Evolutionary conservation across 116 monocot genomes (phyloP).

Genomic region (Dioscorea cayenensis): DNA sequence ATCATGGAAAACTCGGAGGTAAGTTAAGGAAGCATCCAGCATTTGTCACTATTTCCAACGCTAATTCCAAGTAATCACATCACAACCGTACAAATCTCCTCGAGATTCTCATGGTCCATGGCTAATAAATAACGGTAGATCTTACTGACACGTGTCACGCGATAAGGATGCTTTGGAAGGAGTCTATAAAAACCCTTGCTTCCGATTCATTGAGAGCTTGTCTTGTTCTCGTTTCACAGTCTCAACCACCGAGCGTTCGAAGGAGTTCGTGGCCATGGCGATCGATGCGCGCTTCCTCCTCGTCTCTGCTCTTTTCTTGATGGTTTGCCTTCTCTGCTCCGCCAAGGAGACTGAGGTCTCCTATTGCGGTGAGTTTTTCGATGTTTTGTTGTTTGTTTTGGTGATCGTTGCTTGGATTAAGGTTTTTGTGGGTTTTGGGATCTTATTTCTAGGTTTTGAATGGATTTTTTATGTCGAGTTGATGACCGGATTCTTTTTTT

Average conservation of each 20-base stretch:
- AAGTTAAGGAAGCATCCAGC: too few species aligned
- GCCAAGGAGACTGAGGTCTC: neutral
- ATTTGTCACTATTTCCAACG: too few species aligned
- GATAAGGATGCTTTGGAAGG: neutral
- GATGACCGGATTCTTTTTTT: too few species aligned
- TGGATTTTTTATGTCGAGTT: neutral
- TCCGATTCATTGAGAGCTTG: too few species aligned
- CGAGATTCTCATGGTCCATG: neutral
- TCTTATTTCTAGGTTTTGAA: neutral
- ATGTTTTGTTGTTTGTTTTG: neutral
- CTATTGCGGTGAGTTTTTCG: conserved; percentile 6
- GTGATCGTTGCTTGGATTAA: neutral
- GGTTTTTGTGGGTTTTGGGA: neutral
- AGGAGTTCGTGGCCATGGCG: neutral
- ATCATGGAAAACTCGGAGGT: too few species aligned
- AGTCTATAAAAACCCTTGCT: neutral
- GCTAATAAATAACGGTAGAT: neutral
- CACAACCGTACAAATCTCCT: neutral
- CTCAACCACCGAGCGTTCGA: neutral
- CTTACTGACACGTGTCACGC: neutral
- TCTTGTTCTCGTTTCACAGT: too few species aligned
- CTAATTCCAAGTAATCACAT: too few species aligned
- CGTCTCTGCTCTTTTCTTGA: neutral
- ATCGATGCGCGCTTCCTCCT: neutral
- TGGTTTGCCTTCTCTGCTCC: neutral